Evolutionary conservation across 2,329 filamentous ascomycete species (phyloP), one percentile per base, ranked within the genome.

Genomic region (Monilinia vaccinii-corymbosi): DNA sequence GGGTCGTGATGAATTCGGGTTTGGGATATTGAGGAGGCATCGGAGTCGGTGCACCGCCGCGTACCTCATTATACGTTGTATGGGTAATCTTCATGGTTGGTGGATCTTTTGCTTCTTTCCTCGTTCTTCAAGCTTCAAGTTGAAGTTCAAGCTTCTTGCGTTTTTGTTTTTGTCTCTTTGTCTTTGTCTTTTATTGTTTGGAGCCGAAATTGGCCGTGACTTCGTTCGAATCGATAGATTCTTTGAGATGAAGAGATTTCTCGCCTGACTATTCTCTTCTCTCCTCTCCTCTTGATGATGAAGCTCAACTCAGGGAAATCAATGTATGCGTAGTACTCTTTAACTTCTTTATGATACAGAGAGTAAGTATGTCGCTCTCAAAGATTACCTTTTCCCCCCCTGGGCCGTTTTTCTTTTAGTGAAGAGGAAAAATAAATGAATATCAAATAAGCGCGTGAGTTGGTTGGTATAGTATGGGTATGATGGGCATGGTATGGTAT

Each of bases 391-490:
- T 16, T 31, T 21, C 23, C n/a, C n/a, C n/a, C n/a, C n/a, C n/a
- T n/a, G n/a, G n/a, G n/a, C n/a, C n/a, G n/a, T n/a, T n/a, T n/a
- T n/a, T n/a, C n/a, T n/a, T n/a, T n/a, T n/a, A n/a, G n/a, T 23
- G 38, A 53, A 25, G 21, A 53, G 44, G 51, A 53, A 53, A 32
- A 53, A 53, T 53, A 32, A 16, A n/a, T n/a, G n/a, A n/a, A n/a
- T n/a, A n/a, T n/a, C n/a, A n/a, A n/a, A n/a, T n/a, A n/a, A n/a
- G n/a, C n/a, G n/a, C n/a, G n/a, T n/a, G n/a, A n/a, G n/a, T n/a
- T n/a, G n/a, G n/a, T n/a, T n/a, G n/a, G n/a, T n/a, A n/a, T n/a
- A n/a, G n/a, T n/a, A n/a, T n/a, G n/a, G n/a, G n/a, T n/a, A n/a
- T n/a, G n/a, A n/a, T n/a, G n/a, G n/a, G n/a, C n/a, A n/a, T n/a